Conservation (phyloP, 2,329 filamentous ascomycete genomes). For the Fonsecaea nubica region DNA sequence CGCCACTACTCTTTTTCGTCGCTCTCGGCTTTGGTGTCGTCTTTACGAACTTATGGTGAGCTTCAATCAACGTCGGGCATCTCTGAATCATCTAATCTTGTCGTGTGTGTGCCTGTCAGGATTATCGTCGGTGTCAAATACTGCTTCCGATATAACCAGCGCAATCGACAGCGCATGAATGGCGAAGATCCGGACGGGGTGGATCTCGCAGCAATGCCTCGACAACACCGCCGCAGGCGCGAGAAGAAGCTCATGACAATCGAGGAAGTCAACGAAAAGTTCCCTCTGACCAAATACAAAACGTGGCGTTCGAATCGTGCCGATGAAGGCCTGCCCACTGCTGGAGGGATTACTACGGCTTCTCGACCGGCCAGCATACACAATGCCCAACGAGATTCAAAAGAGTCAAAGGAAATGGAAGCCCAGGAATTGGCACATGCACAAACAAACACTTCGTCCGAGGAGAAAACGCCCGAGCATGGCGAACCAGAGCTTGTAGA, state of each 20-base stretch:
- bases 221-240: conserved; percentile 81
- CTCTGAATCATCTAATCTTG: background rate
- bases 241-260: conserved; percentile 99
- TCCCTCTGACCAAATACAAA: conserved; percentile 96
- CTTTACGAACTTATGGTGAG: conserved; percentile 97
- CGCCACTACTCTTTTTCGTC: conserved; percentile 87
- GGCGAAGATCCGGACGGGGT: conserved; percentile 87
- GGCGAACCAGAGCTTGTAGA: conserved; percentile 27
- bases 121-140: conserved; percentile 99
- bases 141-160: conserved; percentile 97
- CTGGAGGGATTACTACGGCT: conserved; percentile 76
- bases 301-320: conserved; percentile 85
- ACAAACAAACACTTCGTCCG: conserved; percentile 21
- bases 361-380: conserved; percentile 70
- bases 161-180: conserved; percentile 78
- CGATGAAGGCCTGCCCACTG: conserved; percentile 79
- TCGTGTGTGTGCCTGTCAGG: conserved; percentile 60
- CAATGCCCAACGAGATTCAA: conserved; percentile 48
- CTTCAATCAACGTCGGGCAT: conserved; percentile 1
- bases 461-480: conserved; percentile 31
- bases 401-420: conserved; percentile 28
- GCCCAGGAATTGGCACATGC: conserved; percentile 27
- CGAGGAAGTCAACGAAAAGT: conserved; percentile 98
- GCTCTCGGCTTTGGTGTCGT: conserved; percentile 96
- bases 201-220: conserved; percentile 81